phyloP scores from a whole-genome alignment of 331 rosid species.

The Cydonia oblonga region DNA sequence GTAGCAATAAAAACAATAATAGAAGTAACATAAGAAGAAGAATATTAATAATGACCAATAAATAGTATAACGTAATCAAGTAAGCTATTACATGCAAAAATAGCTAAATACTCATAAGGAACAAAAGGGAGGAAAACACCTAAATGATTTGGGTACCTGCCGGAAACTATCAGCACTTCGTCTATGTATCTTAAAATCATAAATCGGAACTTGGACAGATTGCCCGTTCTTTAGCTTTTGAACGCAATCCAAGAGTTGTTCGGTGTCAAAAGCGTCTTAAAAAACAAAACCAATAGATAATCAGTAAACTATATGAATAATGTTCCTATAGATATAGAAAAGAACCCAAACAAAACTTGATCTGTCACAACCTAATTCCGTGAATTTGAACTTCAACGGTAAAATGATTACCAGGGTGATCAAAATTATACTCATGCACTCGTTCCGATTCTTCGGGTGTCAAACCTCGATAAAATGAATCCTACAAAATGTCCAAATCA shows the following conservation, averaged over 20 bases:
- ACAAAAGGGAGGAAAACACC: neutral
- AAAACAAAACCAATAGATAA: neutral
- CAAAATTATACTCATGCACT: conserved; percentile 85
- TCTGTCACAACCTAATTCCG: neutral
- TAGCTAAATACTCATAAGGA: neutral
- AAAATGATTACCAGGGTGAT: conserved; percentile 70
- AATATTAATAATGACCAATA: neutral
- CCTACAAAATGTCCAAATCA: conserved; percentile 21
- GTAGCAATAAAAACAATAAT: neutral
- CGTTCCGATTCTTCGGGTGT: conserved; percentile 66
- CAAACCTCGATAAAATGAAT: conserved; percentile 89
- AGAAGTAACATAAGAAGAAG: neutral
- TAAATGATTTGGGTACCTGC: conserved; percentile 38
- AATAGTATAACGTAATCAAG: neutral
- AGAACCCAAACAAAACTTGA: neutral
- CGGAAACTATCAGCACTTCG: conserved; percentile 78
- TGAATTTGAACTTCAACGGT: neutral
- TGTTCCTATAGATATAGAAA: neutral
- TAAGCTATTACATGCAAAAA: neutral
- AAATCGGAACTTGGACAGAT: conserved; percentile 70
- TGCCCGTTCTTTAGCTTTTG: conserved; percentile 52
- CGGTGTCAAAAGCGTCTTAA: conserved; percentile 87
- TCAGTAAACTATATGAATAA: neutral
- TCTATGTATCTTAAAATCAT: conserved; percentile 84
- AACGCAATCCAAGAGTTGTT: conserved; percentile 77